Percentiles rank a stretch among this genome's conserved stretches.
Conservation (phyloP, 352 stramenopile species). For the Globisporangium okanoganense region DNA sequence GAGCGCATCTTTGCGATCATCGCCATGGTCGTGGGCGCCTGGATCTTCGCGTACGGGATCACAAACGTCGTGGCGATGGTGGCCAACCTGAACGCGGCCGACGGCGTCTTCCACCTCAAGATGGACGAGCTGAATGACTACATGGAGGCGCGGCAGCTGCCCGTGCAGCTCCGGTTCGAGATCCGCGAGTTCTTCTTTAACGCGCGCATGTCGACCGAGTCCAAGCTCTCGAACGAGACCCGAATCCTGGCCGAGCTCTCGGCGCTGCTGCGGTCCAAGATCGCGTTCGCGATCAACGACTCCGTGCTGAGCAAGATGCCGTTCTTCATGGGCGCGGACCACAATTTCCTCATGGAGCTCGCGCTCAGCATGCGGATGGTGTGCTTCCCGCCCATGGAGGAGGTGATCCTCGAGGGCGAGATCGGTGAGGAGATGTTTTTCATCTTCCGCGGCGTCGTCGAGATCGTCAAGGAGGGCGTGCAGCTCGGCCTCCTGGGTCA, state of each 20-base stretch:
- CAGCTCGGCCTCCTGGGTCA: slow-evolving; percentile 59
- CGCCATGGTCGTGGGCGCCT: slow-evolving; percentile 63
- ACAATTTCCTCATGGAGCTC: slow-evolving; percentile 77
- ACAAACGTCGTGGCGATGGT: slow-evolving; percentile 79
- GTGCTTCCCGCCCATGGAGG: slow-evolving; percentile 57
- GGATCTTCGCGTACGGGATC: slow-evolving; percentile 78
- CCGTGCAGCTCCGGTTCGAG: slow-evolving; percentile 59
- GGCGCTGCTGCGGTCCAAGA: slow-evolving; percentile 69
- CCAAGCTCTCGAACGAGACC: slow-evolving; percentile 55
- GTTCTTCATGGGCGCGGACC: slow-evolving; percentile 70
- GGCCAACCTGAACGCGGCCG: slow-evolving; percentile 60
- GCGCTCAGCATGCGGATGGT: slow-evolving; percentile 78
- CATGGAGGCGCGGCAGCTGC: slow-evolving; percentile 67
- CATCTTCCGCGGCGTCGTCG: slow-evolving; percentile 68
- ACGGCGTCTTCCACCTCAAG: slow-evolving; percentile 61
- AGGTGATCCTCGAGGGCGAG: slow-evolving; percentile 65
- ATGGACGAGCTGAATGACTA: slow-evolving; percentile 83
- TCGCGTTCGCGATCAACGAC: slow-evolving; percentile 75
- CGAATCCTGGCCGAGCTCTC: slow-evolving; percentile 64
- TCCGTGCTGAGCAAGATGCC: slow-evolving; percentile 72
- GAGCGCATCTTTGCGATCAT: slow-evolving; percentile 71
- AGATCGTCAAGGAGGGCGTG: slow-evolving; percentile 39
- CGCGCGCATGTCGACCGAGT: slow-evolving; percentile 57
- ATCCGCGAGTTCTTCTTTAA: slow-evolving; percentile 83
- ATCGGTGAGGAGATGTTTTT: slow-evolving; percentile 75